phyloP scores from a whole-genome alignment of 176 grass and related monocot species.

The Ampelocalamus luodianensis region DNA sequence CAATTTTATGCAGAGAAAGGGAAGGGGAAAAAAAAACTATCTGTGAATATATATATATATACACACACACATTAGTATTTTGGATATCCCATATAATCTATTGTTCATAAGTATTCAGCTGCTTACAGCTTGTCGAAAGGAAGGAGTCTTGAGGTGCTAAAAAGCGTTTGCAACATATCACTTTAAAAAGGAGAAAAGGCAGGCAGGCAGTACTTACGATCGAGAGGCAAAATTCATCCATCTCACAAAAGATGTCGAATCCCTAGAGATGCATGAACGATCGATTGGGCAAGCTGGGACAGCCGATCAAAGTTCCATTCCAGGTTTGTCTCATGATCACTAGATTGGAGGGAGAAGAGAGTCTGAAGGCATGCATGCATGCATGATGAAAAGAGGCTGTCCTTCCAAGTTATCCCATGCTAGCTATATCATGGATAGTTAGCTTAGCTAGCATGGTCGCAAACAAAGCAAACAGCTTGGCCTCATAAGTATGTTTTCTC shows the following conservation, averaged over 20 bases:
- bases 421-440: not conserved
- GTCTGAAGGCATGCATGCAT: not conserved
- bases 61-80: not conserved
- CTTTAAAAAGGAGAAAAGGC: constrained; percentile 48
- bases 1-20: too few species aligned
- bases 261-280: constrained; percentile 40
- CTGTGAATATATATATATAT: too few species aligned
- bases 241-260: constrained; percentile 46
- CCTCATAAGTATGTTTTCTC: constrained; percentile 17
- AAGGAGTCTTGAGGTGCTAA: constrained; percentile 14
- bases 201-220: constrained; percentile 31
- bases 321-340: constrained; percentile 36
- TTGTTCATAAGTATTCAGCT: not conserved
- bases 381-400: constrained; percentile 3
- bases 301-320: constrained; percentile 49
- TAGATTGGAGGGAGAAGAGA: not conserved
- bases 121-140: not conserved
- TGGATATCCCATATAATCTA: not conserved
- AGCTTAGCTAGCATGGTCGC: not conserved
- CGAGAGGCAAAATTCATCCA: constrained; percentile 15
- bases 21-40: too few species aligned
- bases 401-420: constrained; percentile 9
- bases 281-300: constrained; percentile 27
- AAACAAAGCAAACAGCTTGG: constrained; percentile 7
- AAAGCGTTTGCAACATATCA: constrained; percentile 31